Evolutionary conservation across 2,329 filamentous ascomycete genomes (phyloP).

Genomic region (Plenodomus biglobosus): DNA sequence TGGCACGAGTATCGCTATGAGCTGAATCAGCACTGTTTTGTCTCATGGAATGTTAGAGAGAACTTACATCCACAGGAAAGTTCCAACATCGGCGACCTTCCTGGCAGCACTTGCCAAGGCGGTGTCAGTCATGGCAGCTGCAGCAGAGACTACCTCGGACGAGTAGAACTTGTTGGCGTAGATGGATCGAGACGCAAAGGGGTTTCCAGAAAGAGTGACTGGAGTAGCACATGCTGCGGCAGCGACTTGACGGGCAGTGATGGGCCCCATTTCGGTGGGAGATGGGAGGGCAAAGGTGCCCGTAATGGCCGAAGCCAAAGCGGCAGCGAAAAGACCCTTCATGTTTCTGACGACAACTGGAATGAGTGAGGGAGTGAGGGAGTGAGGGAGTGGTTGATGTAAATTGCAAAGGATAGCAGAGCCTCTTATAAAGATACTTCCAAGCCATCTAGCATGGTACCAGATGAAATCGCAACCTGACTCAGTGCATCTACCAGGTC

Average conservation of each 20-base stretch:
- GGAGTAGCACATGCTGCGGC: conserved; percentile 38
- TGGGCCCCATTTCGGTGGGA: conserved; percentile 36
- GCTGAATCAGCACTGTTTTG: conserved; percentile 18
- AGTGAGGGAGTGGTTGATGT: conserved; percentile 23
- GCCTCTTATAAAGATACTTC: conserved; percentile 36
- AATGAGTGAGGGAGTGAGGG: conserved; percentile 21
- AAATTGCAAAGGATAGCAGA: conserved; percentile 9
- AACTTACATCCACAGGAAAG: conserved; percentile 58
- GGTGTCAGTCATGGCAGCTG: conserved; percentile 58
- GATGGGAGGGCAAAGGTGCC: conserved; percentile 40
- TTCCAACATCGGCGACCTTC: conserved; percentile 54
- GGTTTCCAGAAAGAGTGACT: conserved; percentile 53
- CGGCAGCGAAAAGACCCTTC: conserved; percentile 40
- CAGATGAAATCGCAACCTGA: not conserved
- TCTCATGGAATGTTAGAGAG: not conserved
- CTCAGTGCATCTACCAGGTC: conserved; percentile 5
- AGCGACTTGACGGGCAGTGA: conserved; percentile 36
- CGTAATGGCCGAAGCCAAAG: conserved; percentile 40
- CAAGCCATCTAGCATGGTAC: not conserved
- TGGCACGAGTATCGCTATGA: conserved; percentile 53
- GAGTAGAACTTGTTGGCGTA: conserved; percentile 58
- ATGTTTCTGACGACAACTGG: conserved; percentile 29
- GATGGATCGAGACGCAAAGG: conserved; percentile 53
- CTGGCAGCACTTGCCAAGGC: conserved; percentile 55
- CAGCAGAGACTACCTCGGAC: conserved; percentile 56